A percentile compares a stretch with the other conserved stretches of the same genome.
Conservation (phyloP, 2,329 filamentous ascomycete genomes). For the Balansia obtecta region DNA sequence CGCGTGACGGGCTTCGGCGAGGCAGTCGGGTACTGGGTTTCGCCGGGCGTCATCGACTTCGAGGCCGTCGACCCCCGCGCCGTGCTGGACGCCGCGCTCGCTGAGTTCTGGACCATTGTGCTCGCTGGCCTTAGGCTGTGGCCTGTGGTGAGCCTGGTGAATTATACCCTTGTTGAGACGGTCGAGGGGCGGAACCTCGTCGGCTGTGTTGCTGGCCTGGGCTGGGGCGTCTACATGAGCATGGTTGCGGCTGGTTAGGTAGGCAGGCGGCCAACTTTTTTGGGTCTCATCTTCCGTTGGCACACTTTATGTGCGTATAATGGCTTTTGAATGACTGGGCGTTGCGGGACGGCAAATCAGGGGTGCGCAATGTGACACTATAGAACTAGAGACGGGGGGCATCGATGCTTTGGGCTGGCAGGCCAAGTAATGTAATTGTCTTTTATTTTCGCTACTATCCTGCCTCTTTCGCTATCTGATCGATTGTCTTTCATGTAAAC, state of each 20-base stretch:
- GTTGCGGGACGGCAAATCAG: too few relatives aligned
- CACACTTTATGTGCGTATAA: too few relatives aligned
- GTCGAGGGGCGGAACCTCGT: slow-evolving; percentile 59
- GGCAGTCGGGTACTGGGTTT: slow-evolving; percentile 22
- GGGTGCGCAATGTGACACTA: too few relatives aligned
- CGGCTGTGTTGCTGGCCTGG: slow-evolving; percentile 58
- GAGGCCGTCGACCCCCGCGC: slow-evolving; percentile 29
- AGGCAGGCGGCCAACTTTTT: too few relatives aligned
- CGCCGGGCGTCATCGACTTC: slow-evolving; percentile 30
- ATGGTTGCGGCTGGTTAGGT: slow-evolving; percentile 31
- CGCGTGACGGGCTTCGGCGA: slow-evolving; percentile 24
- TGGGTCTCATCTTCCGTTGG: too few relatives aligned
- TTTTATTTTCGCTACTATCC: too few relatives aligned
- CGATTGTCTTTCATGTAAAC: too few relatives aligned
- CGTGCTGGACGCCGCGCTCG: slow-evolving; percentile 30
- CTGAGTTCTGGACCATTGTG: slow-evolving; percentile 53
- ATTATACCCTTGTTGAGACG: slow-evolving; percentile 58
- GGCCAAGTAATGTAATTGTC: too few relatives aligned
- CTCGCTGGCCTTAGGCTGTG: slow-evolving; percentile 57
- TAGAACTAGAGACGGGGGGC: too few relatives aligned
- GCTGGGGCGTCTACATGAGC: slow-evolving; percentile 67
- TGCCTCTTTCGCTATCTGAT: too few relatives aligned
- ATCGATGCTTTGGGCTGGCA: too few relatives aligned
- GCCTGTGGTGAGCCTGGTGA: slow-evolving; percentile 56
- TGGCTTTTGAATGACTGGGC: too few relatives aligned